Percentiles rank a stretch among this genome's conserved stretches.
Conservation (phyloP, 1,284 basidiomycete genomes). For the Amylostereum areolatum region DNA sequence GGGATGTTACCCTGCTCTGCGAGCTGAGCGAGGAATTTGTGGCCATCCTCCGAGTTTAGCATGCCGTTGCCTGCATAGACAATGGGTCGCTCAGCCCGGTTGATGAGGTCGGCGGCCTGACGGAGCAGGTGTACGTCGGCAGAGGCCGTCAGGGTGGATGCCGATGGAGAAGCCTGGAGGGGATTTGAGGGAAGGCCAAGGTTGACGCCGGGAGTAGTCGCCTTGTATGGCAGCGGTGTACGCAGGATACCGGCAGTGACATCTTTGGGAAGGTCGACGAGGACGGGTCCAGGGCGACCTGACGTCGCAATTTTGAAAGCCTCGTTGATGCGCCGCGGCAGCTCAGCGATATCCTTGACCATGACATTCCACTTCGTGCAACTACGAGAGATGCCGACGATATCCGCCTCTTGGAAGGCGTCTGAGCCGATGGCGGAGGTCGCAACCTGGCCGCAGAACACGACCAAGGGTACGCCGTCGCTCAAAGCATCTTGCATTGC, state of each 20-base stretch:
- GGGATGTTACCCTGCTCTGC: slow-evolving; percentile 89
- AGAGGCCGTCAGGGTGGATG: slow-evolving; percentile 34
- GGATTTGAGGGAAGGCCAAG: slow-evolving; percentile 79
- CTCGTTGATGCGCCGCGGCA: slow-evolving; percentile 95
- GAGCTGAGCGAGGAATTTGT: slow-evolving; percentile 78
- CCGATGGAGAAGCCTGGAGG: slow-evolving; percentile 40
- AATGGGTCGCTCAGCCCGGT: slow-evolving; percentile 85
- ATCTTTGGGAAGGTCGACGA: slow-evolving; percentile 97
- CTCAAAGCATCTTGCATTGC: slow-evolving; percentile 97
- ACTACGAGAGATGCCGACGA: slow-evolving; percentile 92
- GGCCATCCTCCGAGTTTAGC: slow-evolving; percentile 78
- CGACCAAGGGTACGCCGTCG: slow-evolving; percentile 92
- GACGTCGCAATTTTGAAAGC: slow-evolving; percentile 99
- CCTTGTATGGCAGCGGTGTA: slow-evolving; percentile 82
- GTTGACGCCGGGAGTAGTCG: slow-evolving; percentile 79
- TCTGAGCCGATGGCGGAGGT: slow-evolving; percentile 97
- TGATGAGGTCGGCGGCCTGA: slow-evolving; percentile 87
- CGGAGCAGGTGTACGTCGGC: slow-evolving; percentile 64
- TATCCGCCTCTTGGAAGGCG: slow-evolving; percentile 97
- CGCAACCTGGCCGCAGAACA: slow-evolving; percentile 97
- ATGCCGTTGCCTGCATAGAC: slow-evolving; percentile 95
- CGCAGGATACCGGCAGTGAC: slow-evolving; percentile 91
- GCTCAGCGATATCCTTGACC: slow-evolving; percentile 95
- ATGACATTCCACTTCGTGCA: slow-evolving; percentile 99
- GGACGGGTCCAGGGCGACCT: slow-evolving; percentile 93